Percentiles rank a stretch among this genome's conserved stretches.
These are phyloP conservation scores for Microdochium trichocladiopsis DNA, from an alignment of 2,329 filamentous ascomycete genomes.

Conservation along the genomic window DNA sequence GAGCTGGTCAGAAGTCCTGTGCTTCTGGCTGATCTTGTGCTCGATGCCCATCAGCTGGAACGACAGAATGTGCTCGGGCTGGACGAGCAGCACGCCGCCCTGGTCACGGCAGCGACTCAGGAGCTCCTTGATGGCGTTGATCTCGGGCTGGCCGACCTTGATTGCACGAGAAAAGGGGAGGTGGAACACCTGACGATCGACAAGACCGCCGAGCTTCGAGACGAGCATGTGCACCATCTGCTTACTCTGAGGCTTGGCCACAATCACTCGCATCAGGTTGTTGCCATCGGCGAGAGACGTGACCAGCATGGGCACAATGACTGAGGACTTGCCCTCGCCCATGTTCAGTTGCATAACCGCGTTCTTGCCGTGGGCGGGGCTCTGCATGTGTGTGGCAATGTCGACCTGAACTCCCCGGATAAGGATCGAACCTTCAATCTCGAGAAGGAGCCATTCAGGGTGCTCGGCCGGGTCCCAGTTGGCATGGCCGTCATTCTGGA, in stretches of 20 bases:
- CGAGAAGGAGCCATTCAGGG: conserved; percentile 57
- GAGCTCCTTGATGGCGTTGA: conserved; percentile 25
- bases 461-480: conserved; percentile 44
- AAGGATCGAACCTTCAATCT: conserved; percentile 55
- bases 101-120: conserved; percentile 36
- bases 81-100: conserved; percentile 50
- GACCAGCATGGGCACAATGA: conserved; percentile 61
- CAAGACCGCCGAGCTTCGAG: conserved; percentile 45
- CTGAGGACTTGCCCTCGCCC: conserved; percentile 64
- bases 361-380: conserved; percentile 30
- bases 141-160: conserved; percentile 19
- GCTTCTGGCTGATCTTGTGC: conserved; percentile 22
- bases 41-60: conserved; percentile 57
- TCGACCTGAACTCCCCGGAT: conserved; percentile 53
- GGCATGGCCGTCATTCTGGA: conserved; percentile 42
- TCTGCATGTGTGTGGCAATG: conserved; percentile 51
- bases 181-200: conserved; percentile 45
- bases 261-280: conserved; percentile 49
- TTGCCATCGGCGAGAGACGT: conserved; percentile 41
- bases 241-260: conserved; percentile 51
- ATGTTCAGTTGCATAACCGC: conserved; percentile 62
- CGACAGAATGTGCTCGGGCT: conserved; percentile 58
- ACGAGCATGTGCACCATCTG: conserved; percentile 55
- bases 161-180: conserved; percentile 52
- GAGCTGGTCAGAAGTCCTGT: conserved; percentile 22